A percentile compares a stretch with the other conserved stretches of the same genome.
These are phyloP conservation scores for Eucalyptus marginata DNA, from an alignment of 345 rosid species.

Conservation along the genomic window DNA sequence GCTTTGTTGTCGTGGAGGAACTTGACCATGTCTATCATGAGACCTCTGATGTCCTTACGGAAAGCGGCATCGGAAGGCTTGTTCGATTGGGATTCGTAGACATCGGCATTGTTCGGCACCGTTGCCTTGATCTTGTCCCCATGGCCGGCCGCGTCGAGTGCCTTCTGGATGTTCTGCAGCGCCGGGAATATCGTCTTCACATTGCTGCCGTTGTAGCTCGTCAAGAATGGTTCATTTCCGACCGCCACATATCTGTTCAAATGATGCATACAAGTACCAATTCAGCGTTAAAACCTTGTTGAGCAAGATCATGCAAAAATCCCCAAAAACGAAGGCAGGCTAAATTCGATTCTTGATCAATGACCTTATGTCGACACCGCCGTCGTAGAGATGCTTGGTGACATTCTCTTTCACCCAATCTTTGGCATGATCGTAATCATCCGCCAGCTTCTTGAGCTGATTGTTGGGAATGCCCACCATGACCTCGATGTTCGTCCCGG, in stretches of 20 bases:
- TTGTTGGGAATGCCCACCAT: constrained; percentile 81
- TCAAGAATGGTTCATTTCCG: constrained; percentile 82
- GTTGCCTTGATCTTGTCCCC: constrained; percentile 54
- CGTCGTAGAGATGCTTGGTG: constrained; percentile 24
- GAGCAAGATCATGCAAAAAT: background rate
- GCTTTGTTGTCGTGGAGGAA: constrained; percentile 24
- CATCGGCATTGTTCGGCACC: constrained; percentile 68
- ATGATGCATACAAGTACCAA: background rate
- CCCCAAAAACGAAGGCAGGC: background rate
- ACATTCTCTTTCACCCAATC: constrained; percentile 73
- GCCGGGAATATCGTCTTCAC: constrained; percentile 43
- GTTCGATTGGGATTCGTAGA: constrained; percentile 38
- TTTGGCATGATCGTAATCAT: constrained; percentile 21
- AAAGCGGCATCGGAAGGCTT: constrained; percentile 64
- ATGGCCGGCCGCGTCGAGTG: constrained; percentile 43
- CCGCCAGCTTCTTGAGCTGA: constrained; percentile 18
- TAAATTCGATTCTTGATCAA: background rate
- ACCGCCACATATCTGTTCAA: constrained; percentile 69
- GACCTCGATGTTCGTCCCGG: constrained; percentile 55
- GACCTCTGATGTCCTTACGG: constrained; percentile 26
- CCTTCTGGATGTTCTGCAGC: constrained; percentile 53
- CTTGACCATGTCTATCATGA: constrained; percentile 27
- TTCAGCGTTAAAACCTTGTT: background rate
- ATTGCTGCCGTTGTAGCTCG: constrained; percentile 46
- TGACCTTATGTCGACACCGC: constrained; percentile 62